Base-by-base conservation (phyloP, 306 rosid genomes). In the Fragaria vesca region DNA sequence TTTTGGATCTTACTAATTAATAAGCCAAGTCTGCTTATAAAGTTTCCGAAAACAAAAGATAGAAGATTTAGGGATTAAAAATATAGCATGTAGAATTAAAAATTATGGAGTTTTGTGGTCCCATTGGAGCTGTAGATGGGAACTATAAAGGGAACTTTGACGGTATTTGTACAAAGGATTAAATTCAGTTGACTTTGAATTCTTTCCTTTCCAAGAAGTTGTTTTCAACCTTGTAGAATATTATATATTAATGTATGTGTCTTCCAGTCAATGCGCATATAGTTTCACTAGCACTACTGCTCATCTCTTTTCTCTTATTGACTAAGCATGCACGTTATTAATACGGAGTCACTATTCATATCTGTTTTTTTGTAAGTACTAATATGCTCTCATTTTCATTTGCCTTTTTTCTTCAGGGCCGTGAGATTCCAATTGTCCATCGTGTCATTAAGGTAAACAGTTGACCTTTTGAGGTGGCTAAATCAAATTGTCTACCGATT, bases 401-500 rank as follows among this genome's bases (percentile, higher is more conserved):
- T 69, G 18, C 62, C 4, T 69, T 24, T 48, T 55, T 78, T 76
- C 47, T 80, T 26, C 77, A 94, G 97, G 98, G 98, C 38, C 98
- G 97, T 32, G 98, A 94, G 85, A 94, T 94, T 86, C 98, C 98
- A 40, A 94, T 94, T 63, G 98, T 94, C 58, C 98, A 94, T 83
- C 98, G 96, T 51, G 96, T 94, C 68, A 91, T 94, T 34, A 91
- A 87, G 98, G 98, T 92, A 85, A 84, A 28, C 0, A 26, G 26
- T 74, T 69, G 69, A 40, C 17, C 48, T 43, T 60, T 67, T 67
- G 36, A 36, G 46, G 10, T 74, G 38, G 54, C 28, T 58, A 24
- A 26, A 58, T 74, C 28, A 43, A 21, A 34, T 26, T 74, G 43
- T 47, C 20, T 45, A 26, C 16, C 51, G 1, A 32, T 11, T 46